Evolutionary conservation across 1,139 yeast genomes (phyloP).

Genomic region (Candida dubliniensis): DNA sequence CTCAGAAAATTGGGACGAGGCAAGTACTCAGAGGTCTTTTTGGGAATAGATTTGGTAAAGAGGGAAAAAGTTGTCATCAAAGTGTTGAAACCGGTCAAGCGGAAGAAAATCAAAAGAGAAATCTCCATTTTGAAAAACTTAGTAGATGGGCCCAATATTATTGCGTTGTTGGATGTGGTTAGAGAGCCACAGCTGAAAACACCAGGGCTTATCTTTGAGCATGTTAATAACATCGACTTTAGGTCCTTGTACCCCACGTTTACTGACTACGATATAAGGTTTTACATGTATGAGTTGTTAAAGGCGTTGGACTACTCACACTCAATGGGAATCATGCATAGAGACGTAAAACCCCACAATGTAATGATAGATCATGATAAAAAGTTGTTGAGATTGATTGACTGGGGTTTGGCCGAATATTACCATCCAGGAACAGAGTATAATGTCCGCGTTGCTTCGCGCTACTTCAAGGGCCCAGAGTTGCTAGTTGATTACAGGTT

Average conservation of each 20-base stretch:
- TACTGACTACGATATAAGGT: conserved; percentile 78
- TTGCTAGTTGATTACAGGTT: conserved; percentile 87
- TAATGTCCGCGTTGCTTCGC: conserved; percentile 96
- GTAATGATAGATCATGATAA: conserved; percentile 93
- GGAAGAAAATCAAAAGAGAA: conserved; percentile 94
- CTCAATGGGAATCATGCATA: conserved; percentile 97
- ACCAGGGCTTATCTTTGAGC: conserved; percentile 91
- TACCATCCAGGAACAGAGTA: conserved; percentile 94
- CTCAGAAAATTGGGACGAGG: conserved; percentile 49
- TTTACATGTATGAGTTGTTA: conserved; percentile 83
- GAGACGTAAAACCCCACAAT: conserved; percentile 98
- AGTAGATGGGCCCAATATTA: conserved; percentile 82
- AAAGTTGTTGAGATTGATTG: conserved; percentile 76
- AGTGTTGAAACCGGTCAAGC: conserved; percentile 93
- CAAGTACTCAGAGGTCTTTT: conserved; percentile 49
- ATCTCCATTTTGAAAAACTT: conserved; percentile 88
- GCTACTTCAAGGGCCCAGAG: conserved; percentile 98
- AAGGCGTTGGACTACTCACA: conserved; percentile 92
- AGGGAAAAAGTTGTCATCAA: conserved; percentile 72
- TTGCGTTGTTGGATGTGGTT: conserved; percentile 79
- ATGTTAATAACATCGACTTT: conserved; percentile 87
- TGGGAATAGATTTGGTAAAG: conserved; percentile 35
- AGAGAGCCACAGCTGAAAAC: conserved; percentile 89
- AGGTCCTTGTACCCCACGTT: conserved; percentile 90
- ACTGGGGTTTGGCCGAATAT: conserved; percentile 99